Conservation (phyloP, 306 rosid genomes). For the Quercus agrifolia region DNA sequence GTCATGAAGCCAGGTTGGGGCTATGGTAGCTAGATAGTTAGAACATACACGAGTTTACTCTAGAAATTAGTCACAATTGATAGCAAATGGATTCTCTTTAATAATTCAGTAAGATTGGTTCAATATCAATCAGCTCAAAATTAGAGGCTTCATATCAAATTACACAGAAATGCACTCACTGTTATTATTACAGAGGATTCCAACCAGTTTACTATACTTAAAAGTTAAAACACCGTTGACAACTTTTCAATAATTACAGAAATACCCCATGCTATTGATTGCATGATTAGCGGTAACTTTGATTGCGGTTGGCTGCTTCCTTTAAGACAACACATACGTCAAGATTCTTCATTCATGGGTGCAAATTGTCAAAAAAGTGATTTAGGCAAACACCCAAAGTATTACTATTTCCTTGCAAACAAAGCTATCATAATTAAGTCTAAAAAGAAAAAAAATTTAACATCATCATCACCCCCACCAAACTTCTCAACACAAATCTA, state of each 20-base stretch:
- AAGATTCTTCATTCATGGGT: background rate
- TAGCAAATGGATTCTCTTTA: background rate
- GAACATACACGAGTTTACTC: too few species aligned
- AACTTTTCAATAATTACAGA: slow-evolving; percentile 7
- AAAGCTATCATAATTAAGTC: background rate
- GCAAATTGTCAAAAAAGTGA: slow-evolving; percentile 3
- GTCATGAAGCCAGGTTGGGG: too few species aligned
- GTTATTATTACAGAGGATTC: background rate
- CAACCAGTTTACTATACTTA: background rate
- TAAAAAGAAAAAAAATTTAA: background rate
- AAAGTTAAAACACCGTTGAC: background rate
- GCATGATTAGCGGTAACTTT: background rate
- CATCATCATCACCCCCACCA: background rate
- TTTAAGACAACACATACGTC: background rate
- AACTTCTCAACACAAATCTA: background rate
- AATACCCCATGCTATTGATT: background rate
- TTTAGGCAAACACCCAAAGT: background rate
- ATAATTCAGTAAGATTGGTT: background rate
- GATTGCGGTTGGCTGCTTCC: background rate
- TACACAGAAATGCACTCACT: background rate
- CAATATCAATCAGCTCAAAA: background rate
- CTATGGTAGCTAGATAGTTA: too few species aligned
- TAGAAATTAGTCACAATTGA: too few species aligned
- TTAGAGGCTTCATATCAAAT: background rate
- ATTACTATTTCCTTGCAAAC: background rate